A percentile compares a stretch with the other conserved stretches of the same genome.
These are phyloP conservation scores for Pichia kudriavzevii DNA, from an alignment of 1,139 yeast genomes.

Conservation along the genomic window DNA sequence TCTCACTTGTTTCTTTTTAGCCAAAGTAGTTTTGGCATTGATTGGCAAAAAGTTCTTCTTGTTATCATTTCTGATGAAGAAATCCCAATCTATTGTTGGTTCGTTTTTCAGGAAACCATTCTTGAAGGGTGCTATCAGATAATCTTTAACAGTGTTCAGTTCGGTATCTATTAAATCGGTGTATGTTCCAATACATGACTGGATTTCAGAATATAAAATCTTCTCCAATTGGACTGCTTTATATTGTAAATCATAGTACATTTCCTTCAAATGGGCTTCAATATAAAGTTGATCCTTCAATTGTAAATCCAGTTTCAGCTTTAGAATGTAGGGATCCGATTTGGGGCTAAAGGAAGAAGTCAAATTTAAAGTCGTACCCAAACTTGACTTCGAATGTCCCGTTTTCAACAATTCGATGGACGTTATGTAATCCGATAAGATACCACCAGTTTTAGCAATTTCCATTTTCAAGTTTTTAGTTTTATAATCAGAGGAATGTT, in stretches of 20 bases:
- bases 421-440: conserved; percentile 38
- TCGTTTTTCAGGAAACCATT: conserved; percentile 60
- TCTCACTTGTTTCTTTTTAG: conserved; percentile 36
- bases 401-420: conserved; percentile 30
- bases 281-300: conserved; percentile 59
- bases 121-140: conserved; percentile 52
- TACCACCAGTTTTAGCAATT: conserved; percentile 46
- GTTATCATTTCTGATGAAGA: conserved; percentile 50
- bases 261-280: conserved; percentile 65
- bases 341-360: conserved; percentile 24
- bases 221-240: conserved; percentile 69
- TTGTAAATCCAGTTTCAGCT: conserved; percentile 59
- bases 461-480: conserved; percentile 44
- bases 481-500: conserved; percentile 41
- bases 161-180: conserved; percentile 50
- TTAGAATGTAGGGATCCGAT: conserved; percentile 60
- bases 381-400: conserved; percentile 27
- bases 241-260: conserved; percentile 59
- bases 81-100: conserved; percentile 66
- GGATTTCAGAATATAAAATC: conserved; percentile 59
- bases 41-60: conserved; percentile 30
- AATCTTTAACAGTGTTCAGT: conserved; percentile 47
- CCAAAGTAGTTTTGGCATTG: conserved; percentile 25
- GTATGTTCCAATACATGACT: conserved; percentile 49
- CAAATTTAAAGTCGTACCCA: conserved; percentile 24